Base-by-base conservation (phyloP, 2,329 filamentous ascomycete genomes). In the Fusarium napiforme region DNA sequence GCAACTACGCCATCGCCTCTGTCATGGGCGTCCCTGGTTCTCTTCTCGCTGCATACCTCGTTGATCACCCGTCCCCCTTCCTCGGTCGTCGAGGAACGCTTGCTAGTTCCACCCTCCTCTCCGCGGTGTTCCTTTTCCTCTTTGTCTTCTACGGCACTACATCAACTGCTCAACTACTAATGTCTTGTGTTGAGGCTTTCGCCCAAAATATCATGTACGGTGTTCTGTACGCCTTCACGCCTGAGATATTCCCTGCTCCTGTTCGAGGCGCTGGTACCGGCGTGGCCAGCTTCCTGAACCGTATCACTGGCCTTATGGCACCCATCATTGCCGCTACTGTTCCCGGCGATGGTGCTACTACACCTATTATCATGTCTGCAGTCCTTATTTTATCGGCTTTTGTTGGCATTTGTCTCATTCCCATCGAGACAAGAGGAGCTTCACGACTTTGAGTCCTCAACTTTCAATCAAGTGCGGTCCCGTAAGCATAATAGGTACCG, bases 1-100 rank as follows among this genome's bases (percentile, higher is more conserved):
- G 93, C 69, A 94, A 94, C 85, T 96, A 95, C 80, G 91, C 91
- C 80, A 95, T 97, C 80, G 94, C 93, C 21, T 93, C 92, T 45
- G 84, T 94, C 42, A 88, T 91, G 53, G 93, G 94, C 43, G 90
- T 96, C 5, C 94, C 93, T 0, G 94, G 94, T 28, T 93, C 91
- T 53, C 82, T 96, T 26, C 84, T 96, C 15, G 94, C 92, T 21
- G 92, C 91, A 68, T 93, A 89, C 77, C 90, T 92, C 4, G 93
- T 94, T 49, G 88, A 93, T 79, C 85, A 90, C 70, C 85, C 86
- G 23, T 91, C 89, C 23, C 85, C 91, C 2, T 85, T 88, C 73
- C 83, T 90, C 28, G 92, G 92, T n/a, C 90, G 92, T 40, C 92
- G 90, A 71, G 91, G 91, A 64, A 94, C 92, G 9, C 91, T 94